Evolutionary conservation across 805 yeast genomes (phyloP).

Genomic region (Schwanniomyces polymorphus): DNA sequence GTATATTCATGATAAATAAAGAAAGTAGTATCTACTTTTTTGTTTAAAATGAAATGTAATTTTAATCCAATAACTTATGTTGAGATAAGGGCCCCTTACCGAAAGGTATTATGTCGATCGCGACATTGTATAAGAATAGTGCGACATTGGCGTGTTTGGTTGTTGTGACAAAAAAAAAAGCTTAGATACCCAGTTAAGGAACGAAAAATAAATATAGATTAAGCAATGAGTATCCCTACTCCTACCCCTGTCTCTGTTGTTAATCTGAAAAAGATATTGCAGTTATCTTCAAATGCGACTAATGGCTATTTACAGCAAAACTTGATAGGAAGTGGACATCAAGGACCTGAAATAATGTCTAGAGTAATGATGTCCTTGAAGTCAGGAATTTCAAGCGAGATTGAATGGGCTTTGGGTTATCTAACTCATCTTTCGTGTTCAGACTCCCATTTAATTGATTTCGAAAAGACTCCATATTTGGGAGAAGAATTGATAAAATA

Average conservation of each 20-base stretch:
- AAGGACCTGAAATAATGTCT: constrained; percentile 63
- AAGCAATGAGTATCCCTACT: constrained; percentile 1
- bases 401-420: constrained; percentile 68
- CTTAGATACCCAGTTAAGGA: too few species aligned
- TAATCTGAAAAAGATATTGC: constrained; percentile 6
- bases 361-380: constrained; percentile 71
- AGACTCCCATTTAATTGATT: constrained; percentile 48
- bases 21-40: not conserved
- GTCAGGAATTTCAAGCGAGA: constrained; percentile 64
- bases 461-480: constrained; percentile 43
- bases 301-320: constrained; percentile 10
- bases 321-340: constrained; percentile 29
- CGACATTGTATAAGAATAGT: not conserved
- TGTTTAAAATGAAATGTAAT: not conserved
- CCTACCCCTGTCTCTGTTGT: constrained; percentile 8
- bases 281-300: constrained; percentile 4
- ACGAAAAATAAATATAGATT: not conserved
- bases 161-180: not conserved
- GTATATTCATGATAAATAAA: constrained; percentile 8
- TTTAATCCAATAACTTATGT: not conserved
- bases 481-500: constrained; percentile 41
- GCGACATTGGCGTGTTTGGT: not conserved
- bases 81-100: not conserved
- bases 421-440: constrained; percentile 50
- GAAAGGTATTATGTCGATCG: not conserved